These are phyloP conservation scores for Boletus rufocinnamomeus DNA, from an alignment of 768 basidiomycete species.

Conservation along the genomic window DNA sequence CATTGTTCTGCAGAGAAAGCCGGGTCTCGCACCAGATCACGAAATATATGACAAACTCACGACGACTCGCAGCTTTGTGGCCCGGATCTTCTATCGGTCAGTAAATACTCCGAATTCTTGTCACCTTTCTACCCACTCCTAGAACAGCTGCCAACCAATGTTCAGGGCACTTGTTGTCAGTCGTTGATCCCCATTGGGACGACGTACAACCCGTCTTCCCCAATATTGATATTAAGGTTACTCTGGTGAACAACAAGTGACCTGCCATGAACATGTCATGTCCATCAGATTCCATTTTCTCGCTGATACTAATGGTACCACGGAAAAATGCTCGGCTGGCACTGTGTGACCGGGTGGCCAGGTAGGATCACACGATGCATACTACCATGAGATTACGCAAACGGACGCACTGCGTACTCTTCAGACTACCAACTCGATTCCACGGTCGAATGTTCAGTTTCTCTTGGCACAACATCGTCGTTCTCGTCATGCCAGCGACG, in stretches of 20 bases:
- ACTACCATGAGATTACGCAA: background rate
- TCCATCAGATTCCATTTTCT: background rate
- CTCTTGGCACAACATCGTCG: background rate
- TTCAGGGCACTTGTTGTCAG: background rate
- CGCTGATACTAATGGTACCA: slow-evolving; percentile 6
- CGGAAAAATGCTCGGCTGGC: background rate
- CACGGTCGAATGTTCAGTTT: slow-evolving; percentile 1
- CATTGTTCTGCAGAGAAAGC: slow-evolving; percentile 1
- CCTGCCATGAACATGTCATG: background rate
- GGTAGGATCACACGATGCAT: background rate
- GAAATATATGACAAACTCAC: slow-evolving; percentile 3
- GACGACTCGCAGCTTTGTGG: background rate
- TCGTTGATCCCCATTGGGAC: slow-evolving; percentile 8
- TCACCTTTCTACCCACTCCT: background rate
- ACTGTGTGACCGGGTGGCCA: background rate
- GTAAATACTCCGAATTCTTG: background rate
- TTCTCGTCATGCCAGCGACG: background rate
- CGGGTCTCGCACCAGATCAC: background rate
- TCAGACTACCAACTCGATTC: background rate
- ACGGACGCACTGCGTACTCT: background rate
- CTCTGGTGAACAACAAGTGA: background rate
- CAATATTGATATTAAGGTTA: slow-evolving; percentile 12
- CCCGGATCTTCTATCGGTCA: background rate
- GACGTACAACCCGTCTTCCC: slow-evolving; percentile 1
- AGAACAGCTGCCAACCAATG: background rate